Evolutionary conservation across 2,329 filamentous ascomycete species (phyloP).

Genomic region (Monosporascus sp.): DNA sequence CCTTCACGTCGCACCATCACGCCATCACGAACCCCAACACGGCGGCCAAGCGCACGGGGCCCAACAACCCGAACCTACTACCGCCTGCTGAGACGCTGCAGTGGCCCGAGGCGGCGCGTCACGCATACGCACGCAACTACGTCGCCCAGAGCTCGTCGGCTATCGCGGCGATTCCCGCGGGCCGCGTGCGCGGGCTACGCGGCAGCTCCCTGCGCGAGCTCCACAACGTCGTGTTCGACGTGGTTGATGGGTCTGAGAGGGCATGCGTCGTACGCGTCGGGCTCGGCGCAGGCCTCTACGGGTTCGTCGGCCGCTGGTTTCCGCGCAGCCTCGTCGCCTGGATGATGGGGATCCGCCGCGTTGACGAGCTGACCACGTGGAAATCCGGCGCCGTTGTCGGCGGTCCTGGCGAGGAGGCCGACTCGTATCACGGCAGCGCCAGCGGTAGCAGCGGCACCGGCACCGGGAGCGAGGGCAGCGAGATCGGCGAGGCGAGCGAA

Average conservation of each 20-base stretch:
- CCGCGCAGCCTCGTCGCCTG: conserved; percentile 76
- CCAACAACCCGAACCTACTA: conserved; percentile 22
- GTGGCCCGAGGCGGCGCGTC: conserved; percentile 58
- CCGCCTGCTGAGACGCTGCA: conserved; percentile 50
- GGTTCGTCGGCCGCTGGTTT: conserved; percentile 75
- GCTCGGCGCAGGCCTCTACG: conserved; percentile 77
- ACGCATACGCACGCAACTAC: conserved; percentile 60
- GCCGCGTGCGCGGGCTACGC: conserved; percentile 53
- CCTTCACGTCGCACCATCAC: conserved; percentile 48
- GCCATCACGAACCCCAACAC: conserved; percentile 24
- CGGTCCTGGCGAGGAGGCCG: too few species aligned
- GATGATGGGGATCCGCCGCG: conserved; percentile 79
- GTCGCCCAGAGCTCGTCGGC: conserved; percentile 49
- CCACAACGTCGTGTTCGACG: conserved; percentile 86
- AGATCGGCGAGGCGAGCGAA: conserved; percentile 34
- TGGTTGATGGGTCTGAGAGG: conserved; percentile 63
- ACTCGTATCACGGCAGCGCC: conserved; percentile 10
- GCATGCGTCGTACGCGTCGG: conserved; percentile 70
- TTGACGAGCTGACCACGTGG: conserved; percentile 52
- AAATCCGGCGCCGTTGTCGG: conserved; percentile 15
- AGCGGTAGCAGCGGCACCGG: conserved; percentile 21
- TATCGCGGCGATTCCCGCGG: conserved; percentile 52
- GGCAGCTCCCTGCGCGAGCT: conserved; percentile 73
- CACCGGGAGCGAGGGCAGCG: conserved; percentile 18
- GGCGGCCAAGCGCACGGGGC: conserved; percentile 14